Evolutionary conservation across 23 red algal genomes (phyloP), one percentile per base, ranked within the genome.

Genomic region (Gracilaria domingensis): DNA sequence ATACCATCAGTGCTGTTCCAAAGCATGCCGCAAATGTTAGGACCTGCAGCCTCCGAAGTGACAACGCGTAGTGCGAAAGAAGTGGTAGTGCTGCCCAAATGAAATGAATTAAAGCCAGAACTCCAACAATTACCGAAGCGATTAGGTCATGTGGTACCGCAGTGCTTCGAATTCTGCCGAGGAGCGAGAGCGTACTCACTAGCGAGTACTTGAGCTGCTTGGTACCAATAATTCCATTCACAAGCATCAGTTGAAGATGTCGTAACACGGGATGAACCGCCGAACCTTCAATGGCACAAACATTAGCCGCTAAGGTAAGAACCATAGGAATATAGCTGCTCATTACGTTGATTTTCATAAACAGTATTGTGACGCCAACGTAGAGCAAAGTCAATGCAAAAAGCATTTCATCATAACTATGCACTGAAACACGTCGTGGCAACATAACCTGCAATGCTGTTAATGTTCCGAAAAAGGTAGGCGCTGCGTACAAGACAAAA

Each of bases 261-360:
- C 75, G 49, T 18, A 79, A 32, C 5, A 89, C 36, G 32, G 86
- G 86, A 25, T 61, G 50, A 59, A 75, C 50, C 8, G n/a, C 36
- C 20, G 50, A 40, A 62, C 86, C 86, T 56, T 78, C 39, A 25
- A 89, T 20, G n/a, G 86, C 86, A 69, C 86, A 89, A 0, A 89
- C 25, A 39, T 78, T 50, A 16, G 55, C 61, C 8, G 61, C 86
- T 44, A 89, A 25, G 3, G 78, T 26, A 36, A 80, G 32, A 21
- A 32, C 42, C 1, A 66, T 66, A 21, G 86, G 86, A 26, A 89
- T 89, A 49, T 89, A 89, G 49, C 86, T 89, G 86, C 69, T 89
- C 86, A 89, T 89, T 4, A 78, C n/a, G 54, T 37, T 60, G 53
- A 47, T 20, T 18, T 56, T 51, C 30, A 50, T 89, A 26, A 89